Evolutionary conservation across 1,284 basidiomycete species (phyloP), one percentile per base, ranked within the genome.

Genomic region (Albatrellus sp.): DNA sequence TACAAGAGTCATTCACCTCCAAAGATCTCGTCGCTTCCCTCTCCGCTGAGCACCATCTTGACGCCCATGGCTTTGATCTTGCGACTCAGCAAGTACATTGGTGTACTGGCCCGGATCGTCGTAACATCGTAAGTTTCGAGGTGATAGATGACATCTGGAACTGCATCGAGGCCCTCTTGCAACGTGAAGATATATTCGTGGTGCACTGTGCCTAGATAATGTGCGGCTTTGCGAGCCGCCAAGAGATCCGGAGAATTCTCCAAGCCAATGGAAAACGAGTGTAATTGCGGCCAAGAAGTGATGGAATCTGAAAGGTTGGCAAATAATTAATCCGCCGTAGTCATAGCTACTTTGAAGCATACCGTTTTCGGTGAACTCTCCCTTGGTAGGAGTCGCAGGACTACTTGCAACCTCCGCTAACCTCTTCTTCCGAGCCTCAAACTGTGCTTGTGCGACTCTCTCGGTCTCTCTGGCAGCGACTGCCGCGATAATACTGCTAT

Each of bases 31-130:
- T 99, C 96, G 48, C 89, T 92, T 29, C 96, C 96, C 65, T 99
- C 96, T 31, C 96, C 96, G 51, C 87, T 91, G 34, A 99, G 74
- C 3, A 99, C 96, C 96, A 99, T 99, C 72, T 99, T 99, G 52
- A 99, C 96, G 52, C 96, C 96, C 87, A 93, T 98, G 2, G 96
- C 94, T 69, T 98, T 99, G 73, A 98, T 96, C 71, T 98, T 98
- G 46, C 96, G 78, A 61, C 87, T 91, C 48, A 98, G 78, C 31
- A 99, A 78, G 62, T 94, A 94, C 91, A 94, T 94, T 13, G 96
- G 94, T 5, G 94, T 98, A 55, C 89, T 93, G 4, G 96, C 96
- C 47, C 96, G 86, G 44, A 98, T 91, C 13, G 96, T 99, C 32
- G 96, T 99, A 45, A 99, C 96, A 61, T 99, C 96, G 66, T 91